Percentiles rank a stretch among this genome's conserved stretches.
phyloP scores from a whole-genome alignment of 2,329 filamentous ascomycete species.

The Phyllosticta paracitricarpa region DNA sequence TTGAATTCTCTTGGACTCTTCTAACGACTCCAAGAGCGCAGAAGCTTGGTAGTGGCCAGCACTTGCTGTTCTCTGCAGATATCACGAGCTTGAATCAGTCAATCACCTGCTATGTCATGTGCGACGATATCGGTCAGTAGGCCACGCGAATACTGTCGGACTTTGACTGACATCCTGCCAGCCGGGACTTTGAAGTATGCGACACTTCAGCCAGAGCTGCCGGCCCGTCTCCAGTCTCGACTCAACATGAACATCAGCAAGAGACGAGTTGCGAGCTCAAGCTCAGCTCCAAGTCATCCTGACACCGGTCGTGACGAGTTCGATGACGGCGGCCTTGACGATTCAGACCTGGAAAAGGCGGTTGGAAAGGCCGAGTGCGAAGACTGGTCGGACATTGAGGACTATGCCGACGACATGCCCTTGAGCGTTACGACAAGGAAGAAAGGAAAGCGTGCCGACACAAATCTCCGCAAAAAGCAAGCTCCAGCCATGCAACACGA shows the following conservation, averaged over 20 bases:
- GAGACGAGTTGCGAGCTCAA: conserved; percentile 17
- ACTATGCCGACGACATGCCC: conserved; percentile 17
- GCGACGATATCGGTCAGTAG: conserved; percentile 64
- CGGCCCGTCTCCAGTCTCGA: conserved; percentile 31
- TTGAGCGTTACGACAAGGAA: neutral
- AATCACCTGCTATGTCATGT: conserved; percentile 63
- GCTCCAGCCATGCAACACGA: conserved; percentile 9
- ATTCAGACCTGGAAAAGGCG: conserved; percentile 40
- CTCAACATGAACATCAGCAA: conserved; percentile 17
- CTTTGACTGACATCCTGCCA: conserved; percentile 17
- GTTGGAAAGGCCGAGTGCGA: conserved; percentile 13
- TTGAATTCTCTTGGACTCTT: neutral
- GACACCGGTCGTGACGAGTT: conserved; percentile 36
- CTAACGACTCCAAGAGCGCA: conserved; percentile 43
- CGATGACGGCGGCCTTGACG: conserved; percentile 43
- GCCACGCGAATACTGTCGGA: neutral
- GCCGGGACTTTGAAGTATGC: conserved; percentile 49
- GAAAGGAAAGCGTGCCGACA: neutral
- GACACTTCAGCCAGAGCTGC: conserved; percentile 41
- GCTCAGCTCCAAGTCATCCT: neutral
- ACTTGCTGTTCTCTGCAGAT: conserved; percentile 49
- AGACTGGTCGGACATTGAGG: conserved; percentile 44
- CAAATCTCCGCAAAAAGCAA: conserved; percentile 6
- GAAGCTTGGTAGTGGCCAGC: conserved; percentile 52
- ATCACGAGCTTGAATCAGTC: conserved; percentile 45